Evolutionary conservation across 768 basidiomycete species (phyloP).

Genomic region (Trametes punicea): DNA sequence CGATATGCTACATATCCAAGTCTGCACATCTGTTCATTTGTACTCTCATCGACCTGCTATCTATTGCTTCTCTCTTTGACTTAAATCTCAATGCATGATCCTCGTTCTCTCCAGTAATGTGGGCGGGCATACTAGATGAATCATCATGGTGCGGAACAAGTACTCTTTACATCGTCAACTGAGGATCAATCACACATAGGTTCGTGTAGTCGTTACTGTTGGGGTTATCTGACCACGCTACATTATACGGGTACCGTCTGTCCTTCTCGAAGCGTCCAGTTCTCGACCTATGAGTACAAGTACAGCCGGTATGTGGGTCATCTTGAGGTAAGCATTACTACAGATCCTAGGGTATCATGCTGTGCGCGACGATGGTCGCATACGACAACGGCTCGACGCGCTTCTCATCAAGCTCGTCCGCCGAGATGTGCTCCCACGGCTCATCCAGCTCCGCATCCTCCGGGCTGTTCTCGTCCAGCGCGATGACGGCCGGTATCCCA

Average conservation of each 20-base stretch:
- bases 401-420: constrained; percentile 36
- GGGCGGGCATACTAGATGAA: too few species aligned
- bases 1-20: not conserved
- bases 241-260: not conserved
- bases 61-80: not conserved
- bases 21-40: not conserved
- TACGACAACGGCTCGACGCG: constrained; percentile 37
- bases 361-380: constrained; percentile 20
- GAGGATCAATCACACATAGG: too few species aligned
- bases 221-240: constrained; percentile 7
- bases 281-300: not conserved
- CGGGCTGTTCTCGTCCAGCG: constrained; percentile 45
- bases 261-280: not conserved
- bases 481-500: constrained; percentile 51
- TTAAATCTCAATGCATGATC: not conserved
- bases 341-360: constrained; percentile 6
- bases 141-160: too few species aligned
- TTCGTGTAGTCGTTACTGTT: constrained; percentile 14
- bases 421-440: constrained; percentile 55
- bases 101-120: not conserved
- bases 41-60: constrained; percentile 7
- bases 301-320: not conserved
- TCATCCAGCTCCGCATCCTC: constrained; percentile 46
- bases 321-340: not conserved
- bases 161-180: too few species aligned